Conservation (phyloP, 305 asterid genomes). For the Fraxinus xanthoxyloides region DNA sequence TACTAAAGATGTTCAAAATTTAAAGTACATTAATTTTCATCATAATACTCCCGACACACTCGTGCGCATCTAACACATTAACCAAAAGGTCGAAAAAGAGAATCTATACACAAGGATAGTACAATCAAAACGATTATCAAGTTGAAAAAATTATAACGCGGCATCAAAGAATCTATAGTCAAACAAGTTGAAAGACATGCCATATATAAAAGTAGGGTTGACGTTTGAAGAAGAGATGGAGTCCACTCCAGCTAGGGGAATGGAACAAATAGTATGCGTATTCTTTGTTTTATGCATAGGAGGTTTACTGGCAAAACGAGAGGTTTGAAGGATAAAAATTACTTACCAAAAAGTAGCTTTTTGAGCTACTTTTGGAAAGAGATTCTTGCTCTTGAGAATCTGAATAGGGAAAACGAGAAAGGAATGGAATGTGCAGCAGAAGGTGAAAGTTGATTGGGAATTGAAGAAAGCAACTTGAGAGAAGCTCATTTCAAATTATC, state of each 20-base stretch:
- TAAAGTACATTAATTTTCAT: background rate
- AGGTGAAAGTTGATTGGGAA: background rate
- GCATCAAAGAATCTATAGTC: background rate
- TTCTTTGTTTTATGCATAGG: background rate
- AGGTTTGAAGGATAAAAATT: background rate
- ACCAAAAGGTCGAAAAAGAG: background rate
- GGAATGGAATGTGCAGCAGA: background rate
- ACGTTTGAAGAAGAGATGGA: background rate
- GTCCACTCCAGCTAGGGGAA: background rate
- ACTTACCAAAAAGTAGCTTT: background rate
- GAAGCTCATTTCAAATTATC: background rate
- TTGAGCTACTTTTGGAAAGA: background rate
- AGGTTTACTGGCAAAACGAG: background rate
- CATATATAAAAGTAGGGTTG: background rate
- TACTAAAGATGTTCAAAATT: background rate
- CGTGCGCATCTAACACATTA: background rate
- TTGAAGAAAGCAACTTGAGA: background rate
- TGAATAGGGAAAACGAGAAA: background rate
- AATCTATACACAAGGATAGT: background rate
- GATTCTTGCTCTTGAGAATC: background rate
- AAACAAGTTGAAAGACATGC: background rate
- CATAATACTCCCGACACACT: background rate
- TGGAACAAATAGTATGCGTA: background rate
- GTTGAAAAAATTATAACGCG: background rate
- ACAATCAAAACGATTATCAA: background rate